Conservation (phyloP, 768 basidiomycete species). For the Podaxis pistillaris region DNA sequence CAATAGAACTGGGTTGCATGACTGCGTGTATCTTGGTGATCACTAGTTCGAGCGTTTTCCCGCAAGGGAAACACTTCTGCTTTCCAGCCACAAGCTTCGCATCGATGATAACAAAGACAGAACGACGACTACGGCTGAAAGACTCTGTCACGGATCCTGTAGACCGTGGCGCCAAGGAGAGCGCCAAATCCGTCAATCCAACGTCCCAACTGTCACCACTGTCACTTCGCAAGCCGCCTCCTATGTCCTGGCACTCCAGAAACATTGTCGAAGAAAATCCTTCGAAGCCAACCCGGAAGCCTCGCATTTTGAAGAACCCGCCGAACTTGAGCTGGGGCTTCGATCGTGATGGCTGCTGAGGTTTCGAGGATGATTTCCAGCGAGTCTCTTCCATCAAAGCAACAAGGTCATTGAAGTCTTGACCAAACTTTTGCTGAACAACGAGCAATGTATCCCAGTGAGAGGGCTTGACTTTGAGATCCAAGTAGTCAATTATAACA, state of each 20-base stretch:
- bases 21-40: conserved; percentile 86
- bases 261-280: conserved; percentile 70
- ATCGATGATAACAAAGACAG: conserved; percentile 85
- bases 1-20: conserved; percentile 91
- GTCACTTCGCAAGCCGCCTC: conserved; percentile 55
- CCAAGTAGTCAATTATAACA: conserved; percentile 64
- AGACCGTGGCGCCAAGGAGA: conserved; percentile 76
- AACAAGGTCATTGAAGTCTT: conserved; percentile 83
- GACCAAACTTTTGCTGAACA: conserved; percentile 87
- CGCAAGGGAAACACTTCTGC: conserved; percentile 24
- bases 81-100: conserved; percentile 44
- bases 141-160: conserved; percentile 31
- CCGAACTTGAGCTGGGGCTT: conserved; percentile 29
- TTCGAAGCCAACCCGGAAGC: conserved; percentile 79
- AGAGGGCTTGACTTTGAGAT: conserved; percentile 73
- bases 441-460: conserved; percentile 82
- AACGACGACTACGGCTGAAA: conserved; percentile 60
- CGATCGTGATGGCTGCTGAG: conserved; percentile 22
- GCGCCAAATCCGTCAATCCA: conserved; percentile 67
- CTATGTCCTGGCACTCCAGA: conserved; percentile 74
- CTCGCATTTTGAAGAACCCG: conserved; percentile 65
- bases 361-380: conserved; percentile 18
- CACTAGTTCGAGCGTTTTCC: conserved; percentile 45
- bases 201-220: conserved; percentile 61
- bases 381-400: conserved; percentile 64